phyloP scores from a whole-genome alignment of 2,329 filamentous ascomycete species.

The Blastomyces emzantsi region DNA sequence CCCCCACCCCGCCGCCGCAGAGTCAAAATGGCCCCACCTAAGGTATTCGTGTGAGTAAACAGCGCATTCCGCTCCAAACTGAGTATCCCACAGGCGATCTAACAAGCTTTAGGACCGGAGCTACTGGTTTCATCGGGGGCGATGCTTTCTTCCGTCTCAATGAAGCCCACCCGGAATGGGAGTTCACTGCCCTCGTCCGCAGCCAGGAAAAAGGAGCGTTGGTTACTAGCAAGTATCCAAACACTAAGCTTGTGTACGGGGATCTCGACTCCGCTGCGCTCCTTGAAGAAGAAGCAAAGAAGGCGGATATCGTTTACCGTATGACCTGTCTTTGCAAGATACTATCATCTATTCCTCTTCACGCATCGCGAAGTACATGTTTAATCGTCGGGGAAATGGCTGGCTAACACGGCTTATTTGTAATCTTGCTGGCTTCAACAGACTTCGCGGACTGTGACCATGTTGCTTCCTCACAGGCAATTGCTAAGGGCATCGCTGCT shows the following conservation, averaged over 20 bases:
- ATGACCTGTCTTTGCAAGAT: conserved; percentile 16
- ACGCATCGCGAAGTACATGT: neutral
- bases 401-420: neutral
- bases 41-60: conserved; percentile 27
- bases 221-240: conserved; percentile 33
- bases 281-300: conserved; percentile 37
- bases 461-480: conserved; percentile 33
- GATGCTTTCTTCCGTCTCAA: conserved; percentile 41
- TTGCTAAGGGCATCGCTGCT: conserved; percentile 32
- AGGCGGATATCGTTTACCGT: conserved; percentile 42
- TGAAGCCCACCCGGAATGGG: conserved; percentile 41
- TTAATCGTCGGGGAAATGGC: neutral
- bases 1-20: too few relatives aligned
- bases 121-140: conserved; percentile 47
- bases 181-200: conserved; percentile 38
- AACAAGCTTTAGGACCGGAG: conserved; percentile 39
- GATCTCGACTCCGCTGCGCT: conserved; percentile 35
- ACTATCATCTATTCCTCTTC: neutral
- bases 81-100: conserved; percentile 14
- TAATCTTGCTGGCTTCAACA: conserved; percentile 13
- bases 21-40: conserved; percentile 12
- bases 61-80: neutral
- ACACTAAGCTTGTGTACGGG: conserved; percentile 35
- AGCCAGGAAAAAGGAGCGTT: conserved; percentile 36
- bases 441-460: conserved; percentile 39